Evolutionary conservation across 176 grass and related monocot genomes (phyloP), one percentile per base, ranked within the genome.

Genomic region (Eremochloa ophiuroides): DNA sequence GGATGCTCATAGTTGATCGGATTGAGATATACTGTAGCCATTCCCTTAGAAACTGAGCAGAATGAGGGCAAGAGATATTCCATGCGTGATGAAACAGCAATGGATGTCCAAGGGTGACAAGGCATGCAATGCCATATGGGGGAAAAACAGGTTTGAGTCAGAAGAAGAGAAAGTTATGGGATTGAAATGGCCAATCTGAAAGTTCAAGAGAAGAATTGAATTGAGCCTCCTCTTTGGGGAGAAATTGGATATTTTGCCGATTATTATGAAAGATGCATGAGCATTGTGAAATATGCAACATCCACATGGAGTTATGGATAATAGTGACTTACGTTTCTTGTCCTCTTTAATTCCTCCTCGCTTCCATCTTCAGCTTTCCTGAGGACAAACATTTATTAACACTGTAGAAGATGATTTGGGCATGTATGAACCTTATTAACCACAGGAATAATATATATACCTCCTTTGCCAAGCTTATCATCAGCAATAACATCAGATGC

Each of bases 401-500:
- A 75, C 65, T 69, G 25, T 22, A 38, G 15, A 62, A 85, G 17
- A 39, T 28, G 22, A 10, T 72, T 29, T 41, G 42, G 15, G 50
- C 2, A 76, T 30, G 63, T 35, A 56, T 26, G 66, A 91, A 42
- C 28, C 30, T 79, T 62, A 51, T 86, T 33, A 75, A 39, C 38
- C 12, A 80, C 16, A 82, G 18, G 15, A n/a, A n/a, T n/a, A n/a
- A 40, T 47, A 59, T 2, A 44, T 22, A 31, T 69, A 33, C 82
- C 80, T 44, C 77, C 81, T 85, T 87, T 87, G 5, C 85, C 85
- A 77, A 69, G 76, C 63, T 86, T 91, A 84, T 98, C 92, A 79
- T 91, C 92, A 47, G 73, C 72, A 87, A 41, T 75, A 42, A 79
- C 86, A 87, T 93, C 95, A 78, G 78, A 74, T 66, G 84, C 60